Evolutionary conservation across 2,329 filamentous ascomycete species (phyloP), one percentile per base, ranked within the genome.

Genomic region (Aspergillus carbonarius): DNA sequence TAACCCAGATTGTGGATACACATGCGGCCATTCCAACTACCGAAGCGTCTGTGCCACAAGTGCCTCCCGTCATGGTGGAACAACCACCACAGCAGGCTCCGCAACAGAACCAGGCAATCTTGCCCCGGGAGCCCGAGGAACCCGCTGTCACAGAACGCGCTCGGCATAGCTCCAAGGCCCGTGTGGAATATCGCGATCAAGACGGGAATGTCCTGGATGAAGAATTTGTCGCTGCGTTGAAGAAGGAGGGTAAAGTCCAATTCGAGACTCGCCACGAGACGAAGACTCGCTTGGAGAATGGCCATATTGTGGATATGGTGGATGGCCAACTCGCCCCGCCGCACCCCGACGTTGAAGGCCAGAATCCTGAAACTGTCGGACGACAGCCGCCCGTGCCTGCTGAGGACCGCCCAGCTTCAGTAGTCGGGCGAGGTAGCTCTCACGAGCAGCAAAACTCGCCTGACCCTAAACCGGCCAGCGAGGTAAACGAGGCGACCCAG

Each of bases 191-290:
- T 78, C 90, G 95, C 55, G 95, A 98, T 74, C 91, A 97, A 75
- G 83, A 96, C 67, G 95, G 95, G 65, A 97, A 97, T 71, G 75
- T 98, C 32, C 84, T 99, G 32, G 81, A 93, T 70, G 86, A 89
- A 55, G 90, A 92, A 70, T 86, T 96, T 73, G 92, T 99, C 59
- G 86, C 89, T 69, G 85, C 85, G 18, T 85, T 99, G 32, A 64
- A 73, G 23, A 72, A 73, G 44, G 85, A 93, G 74, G 95, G 93
- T 69, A 96, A 96, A 77, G 93, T 98, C 60, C 91, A 92, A 69
- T 97, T 99, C 79, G 88, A 96, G 79, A 98, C 95, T 12, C 89
- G 89, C 66, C 97, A 97, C 73, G 93, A 98, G 81, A 97, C 93
- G n/a, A 85, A 90, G 64, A 97, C 92, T 8, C 88, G 91, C 58